Conservation (phyloP, 78 protist genomes). For the Speleostelium caveatum region DNA sequence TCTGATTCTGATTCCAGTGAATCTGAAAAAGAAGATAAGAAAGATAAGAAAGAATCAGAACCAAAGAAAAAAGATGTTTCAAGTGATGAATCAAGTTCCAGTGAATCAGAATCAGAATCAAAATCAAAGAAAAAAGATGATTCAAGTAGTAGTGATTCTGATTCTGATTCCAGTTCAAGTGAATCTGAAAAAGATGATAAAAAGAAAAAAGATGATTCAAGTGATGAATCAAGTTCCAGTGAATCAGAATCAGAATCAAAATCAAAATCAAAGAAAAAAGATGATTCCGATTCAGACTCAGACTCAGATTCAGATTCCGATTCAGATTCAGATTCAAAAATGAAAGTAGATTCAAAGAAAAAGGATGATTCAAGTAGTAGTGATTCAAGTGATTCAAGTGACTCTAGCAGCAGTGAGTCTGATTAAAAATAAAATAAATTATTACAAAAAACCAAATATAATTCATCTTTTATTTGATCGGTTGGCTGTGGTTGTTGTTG, state of each 20-base stretch:
- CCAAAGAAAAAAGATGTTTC: neutral
- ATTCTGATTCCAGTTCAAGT: neutral
- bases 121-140: slow-evolving; percentile 6
- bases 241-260: neutral
- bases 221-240: neutral
- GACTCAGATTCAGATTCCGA: too few species aligned
- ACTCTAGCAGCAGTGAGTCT: slow-evolving; percentile 10
- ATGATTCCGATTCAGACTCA: neutral
- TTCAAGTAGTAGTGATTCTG: neutral
- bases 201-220: neutral
- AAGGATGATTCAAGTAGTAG: neutral
- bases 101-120: neutral
- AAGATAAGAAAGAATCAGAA: neutral
- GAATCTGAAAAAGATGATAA: neutral
- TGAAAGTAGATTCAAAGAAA: neutral
- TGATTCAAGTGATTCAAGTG: neutral
- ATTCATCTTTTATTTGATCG: too few species aligned
- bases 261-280: slow-evolving; percentile 1
- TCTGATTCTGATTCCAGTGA: neutral
- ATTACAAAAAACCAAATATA: neutral
- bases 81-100: neutral
- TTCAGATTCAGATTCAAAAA: neutral
- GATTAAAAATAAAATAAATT: neutral
- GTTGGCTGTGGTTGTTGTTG: too few species aligned
- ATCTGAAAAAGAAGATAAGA: neutral